phyloP scores from a whole-genome alignment of 768 basidiomycete genomes.

The Kwoniella pini region DNA sequence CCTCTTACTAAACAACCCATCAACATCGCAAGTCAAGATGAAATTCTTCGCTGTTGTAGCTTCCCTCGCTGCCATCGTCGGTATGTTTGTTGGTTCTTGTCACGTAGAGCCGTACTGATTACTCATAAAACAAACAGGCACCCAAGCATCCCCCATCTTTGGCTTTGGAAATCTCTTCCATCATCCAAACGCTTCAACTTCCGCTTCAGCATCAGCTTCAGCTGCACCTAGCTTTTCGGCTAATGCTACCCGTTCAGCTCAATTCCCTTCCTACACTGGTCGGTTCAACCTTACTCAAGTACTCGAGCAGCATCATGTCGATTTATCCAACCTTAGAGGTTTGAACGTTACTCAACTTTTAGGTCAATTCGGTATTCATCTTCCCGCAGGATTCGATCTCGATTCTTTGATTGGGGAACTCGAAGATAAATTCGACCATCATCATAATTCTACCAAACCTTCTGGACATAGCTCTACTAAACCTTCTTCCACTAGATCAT shows the following conservation, averaged over 20 bases:
- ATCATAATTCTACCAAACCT: not conserved
- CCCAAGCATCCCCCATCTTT: not conserved
- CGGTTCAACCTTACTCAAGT: constrained; percentile 2
- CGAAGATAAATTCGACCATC: constrained; percentile 1
- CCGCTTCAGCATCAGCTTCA: not conserved
- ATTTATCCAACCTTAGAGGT: not conserved
- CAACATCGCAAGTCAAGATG: not conserved
- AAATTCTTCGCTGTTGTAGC: not conserved
- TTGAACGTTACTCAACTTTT: not conserved
- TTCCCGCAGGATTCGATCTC: not conserved
- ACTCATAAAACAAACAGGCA: not conserved
- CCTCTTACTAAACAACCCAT: too few species aligned
- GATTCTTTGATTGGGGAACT: constrained; percentile 1
- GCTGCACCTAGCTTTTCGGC: not conserved
- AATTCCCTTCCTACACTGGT: not conserved
- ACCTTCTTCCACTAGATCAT: not conserved
- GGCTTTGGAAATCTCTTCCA: constrained; percentile 3
- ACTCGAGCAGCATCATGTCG: not conserved
- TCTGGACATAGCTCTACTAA: too few species aligned
- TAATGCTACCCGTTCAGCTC: not conserved
- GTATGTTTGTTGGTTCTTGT: not conserved
- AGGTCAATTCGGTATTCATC: not conserved
- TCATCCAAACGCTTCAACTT: not conserved
- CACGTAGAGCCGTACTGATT: not conserved
- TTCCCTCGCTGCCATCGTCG: not conserved